Base-by-base conservation (phyloP, 495 filamentous ascomycete species). In the Astrocystis sublimbata region DNA sequence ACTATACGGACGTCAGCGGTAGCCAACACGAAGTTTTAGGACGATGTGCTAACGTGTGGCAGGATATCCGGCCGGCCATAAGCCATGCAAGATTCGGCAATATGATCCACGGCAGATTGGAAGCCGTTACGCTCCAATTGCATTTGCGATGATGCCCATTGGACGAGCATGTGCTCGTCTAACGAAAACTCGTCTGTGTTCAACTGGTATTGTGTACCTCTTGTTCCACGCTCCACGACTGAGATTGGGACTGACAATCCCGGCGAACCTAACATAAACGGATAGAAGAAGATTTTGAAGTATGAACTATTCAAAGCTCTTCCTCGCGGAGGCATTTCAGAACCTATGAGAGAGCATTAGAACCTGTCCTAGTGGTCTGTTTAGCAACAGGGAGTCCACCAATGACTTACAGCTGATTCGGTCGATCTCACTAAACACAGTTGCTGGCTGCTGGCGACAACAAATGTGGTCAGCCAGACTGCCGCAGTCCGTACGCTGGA, bases 101-200 rank as follows among this genome's bases (percentile, higher is more conserved):
- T 52, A 43, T 55, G 36, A 43, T 72, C 65, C 45, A 72, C 52
- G 47, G 65, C 65, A 13, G 70, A 66, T 55, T 72, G 70, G 53
- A 72, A 67, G 40, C 43, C 38, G 17, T 45, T 15, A 46, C 50
- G 65, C 43, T 65, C 63, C 51, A 42, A 51, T 41, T 53, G 36
- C 68, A 70, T 72, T 41, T 72, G 63, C 23, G 65, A 43, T 31
- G 70, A 70, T 24, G 70, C 70, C 70, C 70, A 72, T 6, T 60
- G 26, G 31, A 69, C 65, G 40, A 63, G 42, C 30, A 45, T 63
- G n/a, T 58, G 40, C 21, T 47, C 54, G n/a, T 58, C 52, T 5
- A 57, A 36, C 13, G 47, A 50, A 17, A 42, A 50, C 15, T 63
- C 21, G 2, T 56, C 41, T 6, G 41, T 54, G 38, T 45, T 35